Percentiles rank a stretch among this genome's conserved stretches.
Conservation (phyloP, 2,329 filamentous ascomycete species). For the Chaetomiaceae sp. region DNA sequence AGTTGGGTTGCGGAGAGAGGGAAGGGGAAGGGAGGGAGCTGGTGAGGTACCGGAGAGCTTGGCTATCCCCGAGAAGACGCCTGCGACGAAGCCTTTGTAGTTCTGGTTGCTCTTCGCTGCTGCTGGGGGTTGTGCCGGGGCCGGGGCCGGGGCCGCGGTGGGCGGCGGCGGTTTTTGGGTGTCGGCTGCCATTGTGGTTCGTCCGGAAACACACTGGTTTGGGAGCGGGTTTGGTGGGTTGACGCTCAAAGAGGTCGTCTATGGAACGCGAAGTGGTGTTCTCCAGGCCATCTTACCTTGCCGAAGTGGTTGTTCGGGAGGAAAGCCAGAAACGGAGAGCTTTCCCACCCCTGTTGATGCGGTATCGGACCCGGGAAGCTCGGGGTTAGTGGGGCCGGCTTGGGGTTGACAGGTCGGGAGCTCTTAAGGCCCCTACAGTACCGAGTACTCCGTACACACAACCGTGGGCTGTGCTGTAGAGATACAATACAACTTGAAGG, state of each 20-base stretch:
- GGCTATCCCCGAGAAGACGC: conserved; percentile 89
- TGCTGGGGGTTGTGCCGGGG: conserved; percentile 2
- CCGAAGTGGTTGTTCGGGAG: neutral
- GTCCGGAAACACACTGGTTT: no score
- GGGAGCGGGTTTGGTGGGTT: neutral
- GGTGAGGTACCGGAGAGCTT: conserved; percentile 69
- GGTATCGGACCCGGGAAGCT: conserved; percentile 15
- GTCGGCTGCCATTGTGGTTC: conserved; percentile 14
- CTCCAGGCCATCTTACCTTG: neutral
- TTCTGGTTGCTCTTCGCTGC: conserved; percentile 39
- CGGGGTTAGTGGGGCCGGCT: conserved; percentile 9
- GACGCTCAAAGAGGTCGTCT: neutral
- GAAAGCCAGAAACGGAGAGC: neutral
- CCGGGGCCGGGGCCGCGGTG: conserved; percentile 10
- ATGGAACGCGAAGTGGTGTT: neutral
- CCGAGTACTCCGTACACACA: neutral
- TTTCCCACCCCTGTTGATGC: conserved; percentile 7
- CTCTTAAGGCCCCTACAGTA: neutral
- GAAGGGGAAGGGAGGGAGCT: neutral
- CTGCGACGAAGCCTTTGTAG: conserved; percentile 95
- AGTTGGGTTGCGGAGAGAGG: neutral
- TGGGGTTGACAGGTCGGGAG: neutral
- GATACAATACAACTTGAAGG: no score
- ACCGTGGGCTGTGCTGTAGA: no score
- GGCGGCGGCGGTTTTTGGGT: neutral